Evolutionary conservation across 768 basidiomycete species (phyloP).

Genomic region (Lactarius sanguifluus): DNA sequence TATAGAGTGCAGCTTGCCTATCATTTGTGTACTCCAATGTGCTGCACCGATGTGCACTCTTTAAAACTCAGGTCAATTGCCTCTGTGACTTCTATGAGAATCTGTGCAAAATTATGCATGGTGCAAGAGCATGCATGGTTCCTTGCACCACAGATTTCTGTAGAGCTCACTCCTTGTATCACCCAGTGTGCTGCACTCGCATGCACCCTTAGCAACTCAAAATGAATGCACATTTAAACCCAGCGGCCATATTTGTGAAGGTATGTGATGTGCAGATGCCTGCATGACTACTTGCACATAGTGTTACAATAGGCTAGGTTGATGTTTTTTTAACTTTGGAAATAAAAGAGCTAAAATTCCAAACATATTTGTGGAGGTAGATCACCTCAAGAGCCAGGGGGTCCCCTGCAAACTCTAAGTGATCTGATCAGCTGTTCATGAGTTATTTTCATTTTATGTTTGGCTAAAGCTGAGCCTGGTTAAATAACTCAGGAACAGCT

Average conservation of each 20-base stretch:
- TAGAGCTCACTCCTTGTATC: not conserved
- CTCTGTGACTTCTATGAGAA: not conserved
- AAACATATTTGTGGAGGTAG: too few species aligned
- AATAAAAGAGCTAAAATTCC: too few species aligned
- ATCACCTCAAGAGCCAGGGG: too few species aligned
- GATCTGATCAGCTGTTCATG: too few species aligned
- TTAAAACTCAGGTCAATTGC: not conserved
- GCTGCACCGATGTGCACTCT: not conserved
- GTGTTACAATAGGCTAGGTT: too few species aligned
- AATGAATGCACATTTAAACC: not conserved
- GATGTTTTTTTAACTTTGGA: too few species aligned
- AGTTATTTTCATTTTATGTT: too few species aligned
- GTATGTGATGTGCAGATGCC: not conserved
- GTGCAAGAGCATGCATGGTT: not conserved
- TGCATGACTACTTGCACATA: not conserved
- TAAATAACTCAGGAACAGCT: too few species aligned
- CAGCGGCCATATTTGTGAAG: not conserved
- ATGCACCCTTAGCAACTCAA: not conserved
- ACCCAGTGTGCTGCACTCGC: not conserved
- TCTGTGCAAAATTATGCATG: not conserved
- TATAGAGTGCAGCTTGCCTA: too few species aligned
- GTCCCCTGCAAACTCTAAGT: too few species aligned
- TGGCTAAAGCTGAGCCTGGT: too few species aligned
- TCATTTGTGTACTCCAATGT: not conserved
- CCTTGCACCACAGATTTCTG: not conserved